Evolutionary conservation across 148 eudicot species (phyloP), one percentile per base, ranked within the genome.

Genomic region (Nyssa sinensis): DNA sequence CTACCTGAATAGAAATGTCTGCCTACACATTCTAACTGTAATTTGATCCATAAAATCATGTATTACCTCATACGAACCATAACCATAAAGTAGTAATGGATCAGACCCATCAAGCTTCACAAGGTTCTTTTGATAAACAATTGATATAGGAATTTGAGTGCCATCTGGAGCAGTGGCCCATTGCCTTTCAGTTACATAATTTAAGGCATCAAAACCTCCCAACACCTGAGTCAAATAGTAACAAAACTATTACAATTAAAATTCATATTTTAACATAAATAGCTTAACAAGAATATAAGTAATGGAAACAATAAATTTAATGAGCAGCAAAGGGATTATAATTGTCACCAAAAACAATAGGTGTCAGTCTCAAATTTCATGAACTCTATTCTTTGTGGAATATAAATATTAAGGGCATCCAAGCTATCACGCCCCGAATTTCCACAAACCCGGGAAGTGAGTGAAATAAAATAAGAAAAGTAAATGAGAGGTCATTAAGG

Each of bases 61-160:
- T 32, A 67, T 66, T 79, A 94, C 98, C 98, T 91, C 95, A 74
- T 94, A 94, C 57, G 98, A 94, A 72, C 98, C 98, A 74, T 94
- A 94, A 65, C 98, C 97, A 81, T 90, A 88, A 47, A 94, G 83
- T 69, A 87, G 84, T 51, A 91, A 74, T 72, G 92, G 96, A 74
- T 90, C 95, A 49, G 97, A 87, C 47, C 97, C 95, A 81, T 94
- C 97, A 87, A 91, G 97, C 88, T 90, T 92, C 74, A 85, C 98
- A 58, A 88, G 85, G 83, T 92, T 76, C 82, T 90, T 90, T 62
- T 66, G 84, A 69, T 88, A 94, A 68, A 90, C 91, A 64, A 94
- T 44, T 66, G 97, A 94, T 69, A 92, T 82, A 57, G 98, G 98
- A 78, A 92, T 81, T 37, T 74, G 92, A 77, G 88, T 86, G 39